Conservation (phyloP, 1,284 basidiomycete genomes). For the Puccinia polysora region DNA sequence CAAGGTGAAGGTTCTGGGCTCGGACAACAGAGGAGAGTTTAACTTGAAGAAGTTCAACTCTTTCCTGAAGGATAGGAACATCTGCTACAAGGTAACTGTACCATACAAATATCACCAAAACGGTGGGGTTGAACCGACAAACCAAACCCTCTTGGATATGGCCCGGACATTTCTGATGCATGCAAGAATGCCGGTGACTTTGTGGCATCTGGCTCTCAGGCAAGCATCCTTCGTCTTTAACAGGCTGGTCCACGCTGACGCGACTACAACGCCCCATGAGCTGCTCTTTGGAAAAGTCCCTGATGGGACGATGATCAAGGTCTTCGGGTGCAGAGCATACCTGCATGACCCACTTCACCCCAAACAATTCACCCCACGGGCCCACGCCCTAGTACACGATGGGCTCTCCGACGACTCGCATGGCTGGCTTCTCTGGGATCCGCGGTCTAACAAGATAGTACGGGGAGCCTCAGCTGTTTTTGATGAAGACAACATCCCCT, state of each 20-base stretch:
- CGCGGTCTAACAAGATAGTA: neutral
- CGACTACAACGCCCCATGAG: neutral
- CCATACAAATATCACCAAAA: constrained; percentile 20
- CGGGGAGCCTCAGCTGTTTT: neutral
- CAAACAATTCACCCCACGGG: neutral
- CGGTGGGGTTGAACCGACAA: constrained; percentile 5
- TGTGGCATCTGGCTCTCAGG: neutral
- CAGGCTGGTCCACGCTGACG: neutral
- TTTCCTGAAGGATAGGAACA: neutral
- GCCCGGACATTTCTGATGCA: neutral
- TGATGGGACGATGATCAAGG: neutral
- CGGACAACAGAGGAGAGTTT: neutral
- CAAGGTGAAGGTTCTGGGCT: neutral
- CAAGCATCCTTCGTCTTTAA: constrained; percentile 1
- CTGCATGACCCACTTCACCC: neutral
- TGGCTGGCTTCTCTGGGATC: constrained; percentile 9
- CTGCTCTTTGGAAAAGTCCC: neutral
- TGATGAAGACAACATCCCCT: neutral
- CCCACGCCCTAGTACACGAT: neutral
- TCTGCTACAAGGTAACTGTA: neutral
- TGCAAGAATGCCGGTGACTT: neutral
- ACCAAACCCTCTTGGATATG: no score
- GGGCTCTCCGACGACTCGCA: neutral
- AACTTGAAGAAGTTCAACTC: constrained; percentile 5
- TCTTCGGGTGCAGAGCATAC: constrained; percentile 2